phyloP scores from a whole-genome alignment of 441 rosid species.

The Metrosideros polymorpha region DNA sequence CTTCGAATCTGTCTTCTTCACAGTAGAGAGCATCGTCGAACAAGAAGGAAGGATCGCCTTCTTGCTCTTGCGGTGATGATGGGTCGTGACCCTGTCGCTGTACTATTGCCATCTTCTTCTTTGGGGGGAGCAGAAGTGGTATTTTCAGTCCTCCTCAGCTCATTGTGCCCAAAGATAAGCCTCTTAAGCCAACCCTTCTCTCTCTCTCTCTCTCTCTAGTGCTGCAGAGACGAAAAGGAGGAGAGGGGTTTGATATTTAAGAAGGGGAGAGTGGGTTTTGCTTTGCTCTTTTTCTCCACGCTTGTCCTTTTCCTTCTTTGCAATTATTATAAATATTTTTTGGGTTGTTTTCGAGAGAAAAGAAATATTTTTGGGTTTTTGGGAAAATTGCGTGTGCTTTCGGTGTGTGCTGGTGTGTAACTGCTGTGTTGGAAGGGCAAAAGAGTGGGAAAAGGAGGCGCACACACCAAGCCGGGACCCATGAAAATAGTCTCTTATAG shows the following conservation, averaged over 20 bases:
- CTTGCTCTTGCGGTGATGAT: background rate
- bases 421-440: background rate
- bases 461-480: constrained; percentile 44
- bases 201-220: background rate
- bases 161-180: constrained; percentile 20
- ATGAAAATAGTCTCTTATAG: constrained; percentile 13
- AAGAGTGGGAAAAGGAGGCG: constrained; percentile 13
- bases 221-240: background rate
- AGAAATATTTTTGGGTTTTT: background rate
- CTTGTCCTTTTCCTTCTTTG: constrained; percentile 14
- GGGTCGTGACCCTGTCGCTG: constrained; percentile 7
- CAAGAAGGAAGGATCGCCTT: constrained; percentile 24
- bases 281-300: constrained; percentile 25
- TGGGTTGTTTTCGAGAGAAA: background rate
- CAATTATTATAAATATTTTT: background rate
- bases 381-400: constrained; percentile 14
- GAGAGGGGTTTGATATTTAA: constrained; percentile 6
- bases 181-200: background rate
- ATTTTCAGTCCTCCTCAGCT: constrained; percentile 11
- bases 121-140: constrained; percentile 26
- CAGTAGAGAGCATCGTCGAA: constrained; percentile 71
- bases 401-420: constrained; percentile 21
- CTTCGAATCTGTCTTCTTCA: constrained; percentile 69
- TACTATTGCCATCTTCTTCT: constrained; percentile 45
- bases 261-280: constrained; percentile 16